Base-by-base conservation (phyloP, 139 green algal genomes). In the Diplosphaera chodatii region DNA sequence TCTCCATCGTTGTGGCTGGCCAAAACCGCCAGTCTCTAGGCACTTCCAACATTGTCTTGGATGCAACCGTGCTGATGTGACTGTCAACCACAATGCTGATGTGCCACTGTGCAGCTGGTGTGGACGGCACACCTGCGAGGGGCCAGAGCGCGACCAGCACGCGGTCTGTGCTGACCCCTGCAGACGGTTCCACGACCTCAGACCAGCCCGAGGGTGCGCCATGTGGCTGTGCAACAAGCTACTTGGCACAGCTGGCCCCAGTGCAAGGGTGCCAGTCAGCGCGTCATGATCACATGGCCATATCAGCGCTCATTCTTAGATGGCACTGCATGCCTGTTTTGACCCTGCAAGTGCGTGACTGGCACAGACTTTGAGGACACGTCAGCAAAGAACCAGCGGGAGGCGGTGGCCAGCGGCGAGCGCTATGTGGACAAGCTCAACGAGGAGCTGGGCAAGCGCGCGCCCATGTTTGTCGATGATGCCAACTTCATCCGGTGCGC, bases 391-490 rank as follows among this genome's bases (percentile, higher is more conserved):
- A 25, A 25, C 32, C 66, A 37, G 34, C 66, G 64, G 27, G 31
- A 40, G 64, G 31, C 64, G 30, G 64, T 41, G 31, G 64, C 64
- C 64, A 28, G 27, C 30, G 64, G 31, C 21, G 27, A 32, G 32
- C 10, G 23, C 20, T 40, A 59, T 55, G 31, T 70, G 33, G 25
- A 65, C 40, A 41, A 32, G 29, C 18, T 72, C 41, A 10, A 56
- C 37, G 72, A 77, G 29, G 73, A 78, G 66, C 56, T 78, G 25
- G 41, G 67, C 32, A 78, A 78, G 73, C 64, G 40, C 32, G 55
- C 55, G 5, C 64, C 72, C 41, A 73, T 73, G n/a, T 37, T 69
- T 5, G 59, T 65, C n/a, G 48, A 59, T 18, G 48, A 59, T 18
- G 48, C 48, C 48, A 59, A 59, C 48, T 59, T 59, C 48, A 59